These are phyloP conservation scores for Leccinum truebloodii DNA, from an alignment of 768 basidiomycete genomes.

Conservation along the genomic window DNA sequence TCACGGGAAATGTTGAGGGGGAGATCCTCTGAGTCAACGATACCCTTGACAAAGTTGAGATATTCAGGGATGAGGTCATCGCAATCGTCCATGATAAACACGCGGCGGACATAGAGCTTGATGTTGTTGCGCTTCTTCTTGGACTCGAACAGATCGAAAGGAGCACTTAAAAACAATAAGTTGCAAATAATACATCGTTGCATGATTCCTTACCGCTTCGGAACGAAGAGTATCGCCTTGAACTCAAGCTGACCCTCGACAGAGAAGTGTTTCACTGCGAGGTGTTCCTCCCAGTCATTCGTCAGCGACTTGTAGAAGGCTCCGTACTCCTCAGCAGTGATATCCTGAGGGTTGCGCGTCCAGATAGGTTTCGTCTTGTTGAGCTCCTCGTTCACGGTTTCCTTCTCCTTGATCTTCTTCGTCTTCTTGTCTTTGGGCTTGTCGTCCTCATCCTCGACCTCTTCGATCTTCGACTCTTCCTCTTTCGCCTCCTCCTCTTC, in stretches of 20 bases:
- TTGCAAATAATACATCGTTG: neutral
- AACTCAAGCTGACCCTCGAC: constrained; percentile 99
- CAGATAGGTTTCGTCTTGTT: constrained; percentile 99
- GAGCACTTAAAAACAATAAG: constrained; percentile 58
- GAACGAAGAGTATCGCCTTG: constrained; percentile 98
- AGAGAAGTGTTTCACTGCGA: constrained; percentile 99
- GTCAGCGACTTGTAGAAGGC: constrained; percentile 99
- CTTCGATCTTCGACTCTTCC: constrained; percentile 77
- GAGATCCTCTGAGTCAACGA: constrained; percentile 99
- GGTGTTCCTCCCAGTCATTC: constrained; percentile 99
- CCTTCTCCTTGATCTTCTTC: constrained; percentile 91
- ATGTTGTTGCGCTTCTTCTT: constrained; percentile 99
- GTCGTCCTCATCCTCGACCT: constrained; percentile 81
- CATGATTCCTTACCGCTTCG: constrained; percentile 72
- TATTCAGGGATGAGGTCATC: constrained; percentile 99
- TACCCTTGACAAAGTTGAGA: constrained; percentile 99
- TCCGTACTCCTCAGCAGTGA: constrained; percentile 89
- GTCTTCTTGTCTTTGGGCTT: constrained; percentile 90
- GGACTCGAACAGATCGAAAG: constrained; percentile 99
- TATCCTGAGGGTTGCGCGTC: constrained; percentile 97
- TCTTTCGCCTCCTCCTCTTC: constrained; percentile 74
- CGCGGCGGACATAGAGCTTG: constrained; percentile 99
- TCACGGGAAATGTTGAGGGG: constrained; percentile 99
- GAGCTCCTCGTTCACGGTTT: constrained; percentile 91
- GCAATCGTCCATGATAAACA: constrained; percentile 99